A percentile compares a stretch with the other conserved stretches of the same genome.
These are phyloP conservation scores for Entomortierella parvispora DNA, from an alignment of 192 early-diverging fungal genomes.

Conservation along the genomic window DNA sequence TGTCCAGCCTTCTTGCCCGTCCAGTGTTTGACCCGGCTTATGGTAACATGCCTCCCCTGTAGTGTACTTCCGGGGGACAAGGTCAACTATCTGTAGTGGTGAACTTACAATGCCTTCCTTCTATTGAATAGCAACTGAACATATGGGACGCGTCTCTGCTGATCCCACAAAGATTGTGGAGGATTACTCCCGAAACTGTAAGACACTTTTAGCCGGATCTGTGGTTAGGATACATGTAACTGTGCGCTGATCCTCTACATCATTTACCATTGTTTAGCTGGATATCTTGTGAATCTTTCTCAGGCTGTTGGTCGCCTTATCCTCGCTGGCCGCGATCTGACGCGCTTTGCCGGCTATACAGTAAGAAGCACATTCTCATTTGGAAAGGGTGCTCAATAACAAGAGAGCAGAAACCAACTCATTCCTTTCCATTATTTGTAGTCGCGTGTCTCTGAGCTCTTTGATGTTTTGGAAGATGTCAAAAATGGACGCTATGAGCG, in stretches of 20 bases:
- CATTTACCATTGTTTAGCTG: conserved; percentile 39
- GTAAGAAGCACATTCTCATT: conserved; percentile 6
- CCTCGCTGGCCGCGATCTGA: conserved; percentile 71
- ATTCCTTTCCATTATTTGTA: background rate
- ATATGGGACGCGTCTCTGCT: conserved; percentile 59
- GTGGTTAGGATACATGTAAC: background rate
- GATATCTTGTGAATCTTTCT: conserved; percentile 71
- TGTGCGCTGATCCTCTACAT: background rate
- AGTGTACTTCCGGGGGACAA: no score
- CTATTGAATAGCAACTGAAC: conserved; percentile 55
- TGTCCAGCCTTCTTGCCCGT: conserved; percentile 61
- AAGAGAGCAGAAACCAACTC: background rate
- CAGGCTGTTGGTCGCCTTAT: conserved; percentile 72
- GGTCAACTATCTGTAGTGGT: no score
- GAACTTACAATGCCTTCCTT: background rate
- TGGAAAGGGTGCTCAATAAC: background rate
- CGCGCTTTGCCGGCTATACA: conserved; percentile 71
- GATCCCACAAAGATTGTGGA: conserved; percentile 71
- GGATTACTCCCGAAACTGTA: conserved; percentile 70
- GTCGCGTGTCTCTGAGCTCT: conserved; percentile 67
- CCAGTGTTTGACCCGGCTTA: conserved; percentile 68
- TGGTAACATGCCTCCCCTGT: conserved; percentile 43
- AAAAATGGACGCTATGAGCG: conserved; percentile 63
- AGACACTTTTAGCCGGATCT: conserved; percentile 6
- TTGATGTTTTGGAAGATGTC: conserved; percentile 67